Conservation (phyloP, 495 filamentous ascomycete genomes). For the Echria macrotheca region DNA sequence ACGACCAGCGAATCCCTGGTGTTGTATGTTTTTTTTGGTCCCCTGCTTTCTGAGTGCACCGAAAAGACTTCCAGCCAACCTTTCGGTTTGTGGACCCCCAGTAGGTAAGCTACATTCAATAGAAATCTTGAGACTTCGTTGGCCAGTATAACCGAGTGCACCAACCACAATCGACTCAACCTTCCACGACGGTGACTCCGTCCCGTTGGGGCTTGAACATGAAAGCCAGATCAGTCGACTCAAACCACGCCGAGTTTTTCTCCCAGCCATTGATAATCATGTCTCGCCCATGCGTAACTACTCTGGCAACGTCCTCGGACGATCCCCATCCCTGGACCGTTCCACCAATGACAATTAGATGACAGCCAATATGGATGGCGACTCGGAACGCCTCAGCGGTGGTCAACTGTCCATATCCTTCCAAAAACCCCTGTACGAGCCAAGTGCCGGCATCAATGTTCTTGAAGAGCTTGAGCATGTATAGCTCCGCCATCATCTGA, state of each 20-base stretch:
- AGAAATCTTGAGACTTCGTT: too few species aligned
- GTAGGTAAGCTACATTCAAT: too few species aligned
- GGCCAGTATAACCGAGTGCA: too few species aligned
- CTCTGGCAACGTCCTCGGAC: neutral
- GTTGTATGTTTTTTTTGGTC: conserved; percentile 14
- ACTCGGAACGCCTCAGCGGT: neutral
- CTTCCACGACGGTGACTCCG: too few species aligned
- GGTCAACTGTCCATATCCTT: conserved; percentile 1
- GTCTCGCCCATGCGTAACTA: conserved; percentile 4
- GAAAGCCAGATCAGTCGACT: too few species aligned
- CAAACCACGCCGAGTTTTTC: conserved; percentile 1
- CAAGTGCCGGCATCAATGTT: conserved; percentile 4
- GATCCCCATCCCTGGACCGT: conserved; percentile 6
- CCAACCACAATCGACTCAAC: too few species aligned
- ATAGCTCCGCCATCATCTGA: conserved; percentile 14
- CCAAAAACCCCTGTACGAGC: conserved; percentile 9
- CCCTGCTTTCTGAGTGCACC: too few species aligned
- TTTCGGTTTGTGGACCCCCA: too few species aligned
- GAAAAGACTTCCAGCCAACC: too few species aligned
- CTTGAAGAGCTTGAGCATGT: conserved; percentile 11
- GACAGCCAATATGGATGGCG: conserved; percentile 9
- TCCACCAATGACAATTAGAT: conserved; percentile 10
- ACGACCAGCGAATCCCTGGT: conserved; percentile 31
- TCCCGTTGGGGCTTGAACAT: too few species aligned
- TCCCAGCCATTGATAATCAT: conserved; percentile 1